Percentiles rank a stretch among this genome's conserved stretches.
These are phyloP conservation scores for Cystoisospora suis DNA, from an alignment of 169 alveolate genomes.

Conservation along the genomic window DNA sequence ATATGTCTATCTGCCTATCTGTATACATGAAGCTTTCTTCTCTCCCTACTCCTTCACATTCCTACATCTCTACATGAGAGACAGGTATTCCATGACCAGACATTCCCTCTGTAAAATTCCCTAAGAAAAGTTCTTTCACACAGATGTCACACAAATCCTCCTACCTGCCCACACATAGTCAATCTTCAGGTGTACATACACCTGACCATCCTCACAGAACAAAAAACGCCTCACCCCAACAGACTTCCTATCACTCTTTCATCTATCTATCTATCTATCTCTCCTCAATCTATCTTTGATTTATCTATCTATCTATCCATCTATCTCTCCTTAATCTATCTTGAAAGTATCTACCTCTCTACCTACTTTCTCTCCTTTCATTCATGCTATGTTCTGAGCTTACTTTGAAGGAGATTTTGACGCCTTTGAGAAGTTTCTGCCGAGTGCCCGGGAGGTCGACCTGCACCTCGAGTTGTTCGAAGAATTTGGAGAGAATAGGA, in stretches of 20 bases:
- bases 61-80: too few relatives aligned
- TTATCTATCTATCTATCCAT: too few relatives aligned
- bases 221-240: not conserved
- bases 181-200: too few relatives aligned
- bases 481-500: not conserved
- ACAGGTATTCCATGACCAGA: too few relatives aligned
- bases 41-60: too few relatives aligned
- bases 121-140: too few relatives aligned
- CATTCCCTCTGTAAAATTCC: too few relatives aligned
- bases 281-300: not conserved
- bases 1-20: too few relatives aligned
- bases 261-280: not conserved
- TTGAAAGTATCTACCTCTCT: not conserved
- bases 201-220: not conserved
- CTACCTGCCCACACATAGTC: too few relatives aligned
- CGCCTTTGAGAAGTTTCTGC: constrained; percentile 19
- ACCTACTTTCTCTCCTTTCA: not conserved
- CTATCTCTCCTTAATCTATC: too few relatives aligned
- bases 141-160: too few relatives aligned
- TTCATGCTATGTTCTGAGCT: not conserved
- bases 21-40: too few relatives aligned
- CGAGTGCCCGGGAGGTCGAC: constrained; percentile 37
- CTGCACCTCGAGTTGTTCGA: not conserved
- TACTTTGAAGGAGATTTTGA: constrained; percentile 46
- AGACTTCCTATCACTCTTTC: not conserved